Conservation (phyloP, 225 moss, liverwort and hornwort species). For the Climacium dendroides region DNA sequence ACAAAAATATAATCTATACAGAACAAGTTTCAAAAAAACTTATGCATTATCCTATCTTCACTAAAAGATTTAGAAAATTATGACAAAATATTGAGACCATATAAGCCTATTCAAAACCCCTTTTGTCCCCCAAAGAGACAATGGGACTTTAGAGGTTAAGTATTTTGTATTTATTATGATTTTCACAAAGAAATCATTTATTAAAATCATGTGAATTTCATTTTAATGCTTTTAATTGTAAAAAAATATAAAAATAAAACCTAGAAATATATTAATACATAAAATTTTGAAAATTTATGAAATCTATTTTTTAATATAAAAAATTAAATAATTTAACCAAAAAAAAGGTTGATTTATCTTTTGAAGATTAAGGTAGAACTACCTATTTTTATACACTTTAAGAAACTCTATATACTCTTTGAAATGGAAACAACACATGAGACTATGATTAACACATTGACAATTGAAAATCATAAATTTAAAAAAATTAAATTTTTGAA, state of each 20-base stretch:
- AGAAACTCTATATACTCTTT: not conserved
- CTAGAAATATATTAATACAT: too few species aligned
- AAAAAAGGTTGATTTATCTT: fast-evolving
- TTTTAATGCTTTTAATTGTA: not conserved
- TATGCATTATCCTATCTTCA: too few species aligned
- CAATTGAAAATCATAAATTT: not conserved
- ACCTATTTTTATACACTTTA: not conserved
- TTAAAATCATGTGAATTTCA: not conserved
- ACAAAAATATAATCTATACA: too few species aligned
- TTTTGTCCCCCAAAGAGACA: too few species aligned
- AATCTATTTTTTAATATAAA: not conserved
- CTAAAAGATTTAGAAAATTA: too few species aligned
- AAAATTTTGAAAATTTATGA: too few species aligned
- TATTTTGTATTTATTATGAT: not conserved
- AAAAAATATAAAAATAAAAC: not conserved
- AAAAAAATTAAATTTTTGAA: not conserved
- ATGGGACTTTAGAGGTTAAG: too few species aligned
- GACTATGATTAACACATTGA: not conserved
- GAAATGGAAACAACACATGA: not conserved
- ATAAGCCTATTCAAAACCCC: too few species aligned
- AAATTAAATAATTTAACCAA: not conserved
- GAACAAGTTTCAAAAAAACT: too few species aligned
- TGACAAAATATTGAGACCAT: too few species aligned
- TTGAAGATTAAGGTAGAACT: not conserved
- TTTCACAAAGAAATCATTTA: not conserved